Evolutionary conservation across 164 flowering plant species (phyloP).

Genomic region (Taxillus chinensis): DNA sequence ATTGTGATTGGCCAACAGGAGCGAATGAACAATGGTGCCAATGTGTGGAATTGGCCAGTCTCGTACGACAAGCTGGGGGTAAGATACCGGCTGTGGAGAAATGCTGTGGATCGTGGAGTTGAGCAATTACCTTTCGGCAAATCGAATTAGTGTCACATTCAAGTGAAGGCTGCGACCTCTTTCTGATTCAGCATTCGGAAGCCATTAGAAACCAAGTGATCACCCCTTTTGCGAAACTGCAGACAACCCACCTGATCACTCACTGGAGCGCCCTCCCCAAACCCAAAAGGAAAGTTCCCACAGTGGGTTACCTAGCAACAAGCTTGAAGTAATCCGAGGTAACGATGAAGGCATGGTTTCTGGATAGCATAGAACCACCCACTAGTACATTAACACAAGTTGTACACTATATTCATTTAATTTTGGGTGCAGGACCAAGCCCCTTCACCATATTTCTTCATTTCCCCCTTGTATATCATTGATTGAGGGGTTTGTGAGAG

Average conservation of each 20-base stretch:
- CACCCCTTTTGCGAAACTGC: not conserved
- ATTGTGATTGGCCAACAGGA: conserved; percentile 95
- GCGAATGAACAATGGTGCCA: conserved; percentile 79
- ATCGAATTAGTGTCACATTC: conserved; percentile 3
- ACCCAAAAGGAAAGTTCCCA: too few relatives aligned
- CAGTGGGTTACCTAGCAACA: too few relatives aligned
- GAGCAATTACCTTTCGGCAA: conserved; percentile 44
- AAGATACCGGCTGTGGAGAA: conserved; percentile 89
- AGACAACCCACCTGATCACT: not conserved
- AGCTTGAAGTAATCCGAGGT: too few relatives aligned
- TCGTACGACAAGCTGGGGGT: conserved; percentile 90
- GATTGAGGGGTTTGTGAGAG: too few relatives aligned
- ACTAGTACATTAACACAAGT: conserved; percentile 19
- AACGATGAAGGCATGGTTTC: too few relatives aligned
- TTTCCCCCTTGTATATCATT: not conserved
- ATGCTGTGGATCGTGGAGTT: conserved; percentile 63
- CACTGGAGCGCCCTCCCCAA: conserved; percentile 1
- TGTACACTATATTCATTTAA: conserved; percentile 15
- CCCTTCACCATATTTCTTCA: not conserved
- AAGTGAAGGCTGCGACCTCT: not conserved
- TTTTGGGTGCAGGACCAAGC: conserved; percentile 28
- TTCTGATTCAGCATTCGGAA: not conserved
- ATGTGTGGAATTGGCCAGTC: conserved; percentile 89
- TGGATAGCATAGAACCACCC: conserved; percentile 1
- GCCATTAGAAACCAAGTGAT: not conserved